phyloP scores from a whole-genome alignment of 306 rosid genomes.

The Pterocarpus santalinus region DNA sequence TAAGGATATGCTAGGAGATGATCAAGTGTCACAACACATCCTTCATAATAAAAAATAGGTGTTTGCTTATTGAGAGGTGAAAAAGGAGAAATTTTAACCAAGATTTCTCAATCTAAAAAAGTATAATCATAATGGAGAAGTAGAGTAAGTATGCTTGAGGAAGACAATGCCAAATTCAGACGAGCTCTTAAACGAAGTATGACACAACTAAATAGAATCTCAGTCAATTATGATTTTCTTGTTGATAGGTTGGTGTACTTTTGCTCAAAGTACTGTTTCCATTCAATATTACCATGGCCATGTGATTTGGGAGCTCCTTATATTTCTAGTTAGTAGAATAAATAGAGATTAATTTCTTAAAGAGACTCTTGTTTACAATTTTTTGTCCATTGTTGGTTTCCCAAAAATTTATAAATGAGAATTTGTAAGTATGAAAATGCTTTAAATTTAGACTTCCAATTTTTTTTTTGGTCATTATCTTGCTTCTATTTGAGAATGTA shows the following conservation, averaged over 20 bases:
- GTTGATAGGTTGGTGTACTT: slow-evolving; percentile 83
- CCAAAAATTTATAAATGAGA: neutral
- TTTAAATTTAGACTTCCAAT: slow-evolving; percentile 4
- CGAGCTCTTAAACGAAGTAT: slow-evolving; percentile 94
- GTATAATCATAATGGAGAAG: slow-evolving; percentile 78
- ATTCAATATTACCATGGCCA: slow-evolving; percentile 19
- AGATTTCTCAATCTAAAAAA: slow-evolving; percentile 80
- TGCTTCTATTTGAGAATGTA: slow-evolving; percentile 38
- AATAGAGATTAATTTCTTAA: slow-evolving; percentile 8
- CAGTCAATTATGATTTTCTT: slow-evolving; percentile 93
- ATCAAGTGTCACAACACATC: no score
- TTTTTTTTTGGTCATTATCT: slow-evolving; percentile 18
- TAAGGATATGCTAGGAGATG: no score
- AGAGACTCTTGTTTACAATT: neutral
- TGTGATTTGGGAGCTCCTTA: slow-evolving; percentile 25
- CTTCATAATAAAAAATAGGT: no score
- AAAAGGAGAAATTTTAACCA: slow-evolving; percentile 74
- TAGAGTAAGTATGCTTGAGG: slow-evolving; percentile 90
- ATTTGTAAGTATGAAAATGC: slow-evolving; percentile 17
- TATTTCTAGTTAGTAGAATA: slow-evolving; percentile 17
- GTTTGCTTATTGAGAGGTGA: slow-evolving; percentile 66
- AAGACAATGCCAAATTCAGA: slow-evolving; percentile 89
- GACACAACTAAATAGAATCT: slow-evolving; percentile 97
- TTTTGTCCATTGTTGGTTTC: neutral
- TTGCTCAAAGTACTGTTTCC: slow-evolving; percentile 37